Base-by-base conservation (phyloP, 169 alveolate species). In the Neospora caninum region DNA sequence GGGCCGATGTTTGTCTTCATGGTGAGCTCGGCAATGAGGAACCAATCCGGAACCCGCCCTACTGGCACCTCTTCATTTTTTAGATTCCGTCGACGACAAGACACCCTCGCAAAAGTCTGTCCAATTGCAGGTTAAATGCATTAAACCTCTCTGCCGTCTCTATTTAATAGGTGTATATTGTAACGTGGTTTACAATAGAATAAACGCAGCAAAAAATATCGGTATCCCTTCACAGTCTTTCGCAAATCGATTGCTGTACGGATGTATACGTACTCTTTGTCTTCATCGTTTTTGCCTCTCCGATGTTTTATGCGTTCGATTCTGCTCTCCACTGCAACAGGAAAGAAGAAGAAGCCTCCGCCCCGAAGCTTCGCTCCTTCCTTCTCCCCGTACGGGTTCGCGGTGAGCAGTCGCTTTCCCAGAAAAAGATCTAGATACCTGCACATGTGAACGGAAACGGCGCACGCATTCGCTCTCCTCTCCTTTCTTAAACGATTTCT, bases 1-100 rank as follows among this genome's bases (percentile, higher is more conserved):
- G 99, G 99, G 97, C 97, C 64, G 97, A 97, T 78, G 99, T 98
- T n/a, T 97, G 97, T 73, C 84, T 98, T 27, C 95, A 95, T 54
- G 99, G 99, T 41, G 94, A 98, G 89, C 20, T 0, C 34, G 10
- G 13, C 42, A n/a, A 6, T 6, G 42, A 0, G n/a, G 84, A 16
- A 22, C 43, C 43, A 27, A 64, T 22, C n/a, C 20, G 73, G n/a
- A 9, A 49, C 22, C 13, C 4, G 22, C 13, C 58, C 13, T 13
- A 7, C 22, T 49, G 58, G 4, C 13, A 13, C 58, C 58, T 49
- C 13, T 49, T 49, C 58, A 49, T 13, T 49, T 49, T 13, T n/a
- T n/a, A n/a, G 13, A 4, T 13, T 49, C 58, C 22, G 22, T 49
- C 58, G 58, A 49, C 58, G 13, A 49, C 4, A 49, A n/a, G n/a